phyloP scores from a whole-genome alignment of 108 stramenopile species.

The Skeletonema grethae region DNA sequence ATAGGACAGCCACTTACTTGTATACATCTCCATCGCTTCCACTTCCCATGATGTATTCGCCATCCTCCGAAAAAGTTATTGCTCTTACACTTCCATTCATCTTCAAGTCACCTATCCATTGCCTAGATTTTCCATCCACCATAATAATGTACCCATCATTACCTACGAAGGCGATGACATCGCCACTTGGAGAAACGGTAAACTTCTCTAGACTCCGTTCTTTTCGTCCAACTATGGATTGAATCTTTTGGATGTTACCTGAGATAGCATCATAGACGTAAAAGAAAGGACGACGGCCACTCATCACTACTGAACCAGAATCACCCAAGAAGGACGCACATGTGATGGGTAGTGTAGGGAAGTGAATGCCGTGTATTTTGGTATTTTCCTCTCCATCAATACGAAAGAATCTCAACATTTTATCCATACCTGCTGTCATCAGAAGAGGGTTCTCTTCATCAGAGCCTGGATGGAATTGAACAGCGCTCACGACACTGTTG shows the following conservation, averaged over 20 bases:
- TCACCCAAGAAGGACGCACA: constrained; percentile 81
- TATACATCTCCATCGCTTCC: constrained; percentile 96
- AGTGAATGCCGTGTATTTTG: constrained; percentile 92
- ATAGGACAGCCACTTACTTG: constrained; percentile 44
- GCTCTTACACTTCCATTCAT: constrained; percentile 91
- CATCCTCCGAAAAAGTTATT: constrained; percentile 81
- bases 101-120: constrained; percentile 89
- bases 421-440: constrained; percentile 90
- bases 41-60: constrained; percentile 80
- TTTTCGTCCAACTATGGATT: constrained; percentile 68
- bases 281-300: constrained; percentile 90
- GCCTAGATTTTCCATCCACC: constrained; percentile 75
- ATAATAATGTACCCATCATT: constrained; percentile 94
- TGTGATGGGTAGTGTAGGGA: constrained; percentile 90
- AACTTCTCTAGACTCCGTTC: constrained; percentile 88
- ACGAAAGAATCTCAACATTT: constrained; percentile 90
- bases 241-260: constrained; percentile 76
- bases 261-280: constrained; percentile 90
- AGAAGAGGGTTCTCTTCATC: constrained; percentile 64
- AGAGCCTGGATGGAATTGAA: constrained; percentile 85
- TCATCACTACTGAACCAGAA: constrained; percentile 77
- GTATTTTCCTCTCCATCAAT: constrained; percentile 76
- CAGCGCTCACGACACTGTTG: constrained; percentile 70
- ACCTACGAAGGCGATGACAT: constrained; percentile 86
- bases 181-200: constrained; percentile 83